These are phyloP conservation scores for Croton laevigatus DNA, from an alignment of 441 rosid species.

Conservation along the genomic window DNA sequence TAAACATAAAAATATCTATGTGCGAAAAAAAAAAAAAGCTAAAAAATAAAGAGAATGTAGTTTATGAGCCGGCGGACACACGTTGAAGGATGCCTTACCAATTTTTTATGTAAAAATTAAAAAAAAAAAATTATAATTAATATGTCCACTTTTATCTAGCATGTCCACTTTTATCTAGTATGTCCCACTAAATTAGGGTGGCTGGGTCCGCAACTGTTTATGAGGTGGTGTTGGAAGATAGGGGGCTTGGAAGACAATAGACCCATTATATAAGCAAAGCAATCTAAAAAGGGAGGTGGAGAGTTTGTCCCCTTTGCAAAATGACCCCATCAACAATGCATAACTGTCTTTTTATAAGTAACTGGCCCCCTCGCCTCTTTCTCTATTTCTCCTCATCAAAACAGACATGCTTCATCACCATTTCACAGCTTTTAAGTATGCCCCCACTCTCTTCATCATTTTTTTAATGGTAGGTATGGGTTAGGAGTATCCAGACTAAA, in stretches of 20 bases:
- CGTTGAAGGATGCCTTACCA: no score
- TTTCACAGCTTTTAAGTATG: slow-evolving; percentile 25
- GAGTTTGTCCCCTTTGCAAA: slow-evolving; percentile 30
- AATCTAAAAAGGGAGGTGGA: slow-evolving; percentile 37
- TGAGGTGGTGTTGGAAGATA: slow-evolving; percentile 26
- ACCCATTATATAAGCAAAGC: slow-evolving; percentile 18
- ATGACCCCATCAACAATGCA: slow-evolving; percentile 40
- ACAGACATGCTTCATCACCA: slow-evolving; percentile 25
- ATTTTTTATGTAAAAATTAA: no score
- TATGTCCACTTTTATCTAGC: no score
- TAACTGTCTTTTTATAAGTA: slow-evolving; percentile 27
- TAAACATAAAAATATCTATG: slow-evolving; percentile 30
- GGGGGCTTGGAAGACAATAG: slow-evolving; percentile 25
- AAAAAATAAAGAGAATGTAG: background rate
- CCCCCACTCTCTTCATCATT: slow-evolving; percentile 28
- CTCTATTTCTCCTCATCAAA: slow-evolving; percentile 9
- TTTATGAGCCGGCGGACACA: no score
- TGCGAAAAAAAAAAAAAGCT: no score
- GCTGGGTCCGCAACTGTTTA: no score
- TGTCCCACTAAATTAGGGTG: no score
- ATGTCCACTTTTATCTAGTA: no score
- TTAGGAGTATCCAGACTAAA: slow-evolving; percentile 35
- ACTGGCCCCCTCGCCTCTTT: no score
- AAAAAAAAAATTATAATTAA: no score
- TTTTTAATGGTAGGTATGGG: slow-evolving; percentile 30